These are phyloP conservation scores for Beauveria bassiana DNA, from an alignment of 2,329 filamentous ascomycete species.

Conservation along the genomic window DNA sequence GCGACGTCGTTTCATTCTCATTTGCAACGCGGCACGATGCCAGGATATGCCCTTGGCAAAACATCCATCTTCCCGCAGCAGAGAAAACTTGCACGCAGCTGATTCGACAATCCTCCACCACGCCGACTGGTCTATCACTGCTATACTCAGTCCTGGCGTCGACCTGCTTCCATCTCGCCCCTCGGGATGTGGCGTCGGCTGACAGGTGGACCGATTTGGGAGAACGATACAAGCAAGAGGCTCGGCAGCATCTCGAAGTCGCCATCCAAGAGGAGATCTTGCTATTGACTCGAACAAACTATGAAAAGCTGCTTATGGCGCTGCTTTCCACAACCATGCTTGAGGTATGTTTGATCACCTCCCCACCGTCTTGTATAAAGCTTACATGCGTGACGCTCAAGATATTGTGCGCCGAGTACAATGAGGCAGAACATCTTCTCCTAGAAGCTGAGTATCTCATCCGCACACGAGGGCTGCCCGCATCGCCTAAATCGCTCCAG, in stretches of 20 bases:
- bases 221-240: not conserved
- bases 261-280: slow-evolving; percentile 1
- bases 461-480: not conserved
- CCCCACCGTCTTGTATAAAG: not conserved
- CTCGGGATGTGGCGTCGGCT: not conserved
- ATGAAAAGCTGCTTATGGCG: slow-evolving; percentile 1
- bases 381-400: not conserved
- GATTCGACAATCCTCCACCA: not conserved
- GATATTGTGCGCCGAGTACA: slow-evolving; percentile 1
- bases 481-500: not conserved
- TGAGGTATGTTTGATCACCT: not conserved
- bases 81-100: not conserved
- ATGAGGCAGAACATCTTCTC: slow-evolving; percentile 4
- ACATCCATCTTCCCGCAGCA: not conserved
- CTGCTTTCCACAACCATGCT: not conserved
- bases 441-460: slow-evolving; percentile 5
- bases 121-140: not conserved
- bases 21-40: not conserved
- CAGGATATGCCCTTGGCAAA: not conserved
- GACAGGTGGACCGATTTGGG: not conserved
- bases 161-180: not conserved
- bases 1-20: not conserved
- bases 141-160: not conserved
- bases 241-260: not conserved
- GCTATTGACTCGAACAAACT: not conserved